These are phyloP conservation scores for Dovyalis caffra DNA, from an alignment of 345 rosid species.

Conservation along the genomic window DNA sequence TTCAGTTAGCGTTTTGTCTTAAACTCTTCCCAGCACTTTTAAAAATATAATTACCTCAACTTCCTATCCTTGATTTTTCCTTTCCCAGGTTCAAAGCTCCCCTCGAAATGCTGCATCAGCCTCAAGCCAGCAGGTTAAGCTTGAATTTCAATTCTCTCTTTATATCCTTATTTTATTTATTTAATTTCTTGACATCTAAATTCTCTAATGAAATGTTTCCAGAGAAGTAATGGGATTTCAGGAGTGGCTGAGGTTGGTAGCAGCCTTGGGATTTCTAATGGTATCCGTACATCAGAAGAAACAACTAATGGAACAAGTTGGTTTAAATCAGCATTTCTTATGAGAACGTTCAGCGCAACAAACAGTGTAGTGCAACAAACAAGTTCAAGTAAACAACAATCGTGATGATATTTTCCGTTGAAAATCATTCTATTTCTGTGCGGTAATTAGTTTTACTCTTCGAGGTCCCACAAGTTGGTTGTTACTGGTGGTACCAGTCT, in stretches of 20 bases:
- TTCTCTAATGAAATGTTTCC: constrained; percentile 18
- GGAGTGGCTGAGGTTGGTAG: constrained; percentile 28
- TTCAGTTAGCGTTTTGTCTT: neutral
- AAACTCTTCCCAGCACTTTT: neutral
- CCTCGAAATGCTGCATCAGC: constrained; percentile 30
- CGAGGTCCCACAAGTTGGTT: constrained; percentile 3
- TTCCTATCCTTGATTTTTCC: constrained; percentile 2
- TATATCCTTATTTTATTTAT: neutral
- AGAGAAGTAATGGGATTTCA: constrained; percentile 43
- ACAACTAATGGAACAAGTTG: constrained; percentile 21
- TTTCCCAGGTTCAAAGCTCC: constrained; percentile 33
- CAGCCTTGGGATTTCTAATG: constrained; percentile 25
- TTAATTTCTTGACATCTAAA: constrained; percentile 1
- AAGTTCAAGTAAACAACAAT: constrained; percentile 32
- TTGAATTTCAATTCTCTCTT: neutral
- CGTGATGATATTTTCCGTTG: constrained; percentile 12
- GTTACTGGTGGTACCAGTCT: constrained; percentile 4
- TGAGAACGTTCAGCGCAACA: constrained; percentile 42
- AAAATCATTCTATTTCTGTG: neutral
- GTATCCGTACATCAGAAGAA: constrained; percentile 22
- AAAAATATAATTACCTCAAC: neutral
- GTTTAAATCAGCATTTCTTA: constrained; percentile 24
- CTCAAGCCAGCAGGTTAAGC: constrained; percentile 44
- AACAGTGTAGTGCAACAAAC: constrained; percentile 33
- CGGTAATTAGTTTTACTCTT: neutral